phyloP scores from a whole-genome alignment of 2,329 filamentous ascomycete species.

The Diaporthe australafricana region DNA sequence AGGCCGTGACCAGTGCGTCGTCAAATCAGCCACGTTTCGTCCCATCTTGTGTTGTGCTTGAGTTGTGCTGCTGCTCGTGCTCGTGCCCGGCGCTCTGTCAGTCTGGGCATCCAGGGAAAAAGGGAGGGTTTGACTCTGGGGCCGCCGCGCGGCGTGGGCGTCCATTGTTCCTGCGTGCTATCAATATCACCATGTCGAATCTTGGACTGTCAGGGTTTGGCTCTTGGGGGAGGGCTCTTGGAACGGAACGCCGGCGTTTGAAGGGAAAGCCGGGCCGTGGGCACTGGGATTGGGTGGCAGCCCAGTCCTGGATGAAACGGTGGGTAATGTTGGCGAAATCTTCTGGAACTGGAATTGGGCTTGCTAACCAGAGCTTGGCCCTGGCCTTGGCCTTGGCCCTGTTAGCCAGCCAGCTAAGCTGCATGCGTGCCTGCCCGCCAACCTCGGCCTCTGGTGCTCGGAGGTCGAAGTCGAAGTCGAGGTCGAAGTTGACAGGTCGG shows the following conservation, averaged over 20 bases:
- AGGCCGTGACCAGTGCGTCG: slow-evolving; percentile 10
- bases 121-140: not conserved
- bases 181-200: slow-evolving; percentile 6
- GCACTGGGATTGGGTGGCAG: slow-evolving; percentile 19
- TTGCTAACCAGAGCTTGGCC: slow-evolving; percentile 16
- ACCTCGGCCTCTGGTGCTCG: slow-evolving; percentile 13
- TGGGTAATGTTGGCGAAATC: slow-evolving; percentile 24
- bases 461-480: not conserved
- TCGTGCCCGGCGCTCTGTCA: not conserved
- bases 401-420: not conserved
- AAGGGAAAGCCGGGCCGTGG: slow-evolving; percentile 31
- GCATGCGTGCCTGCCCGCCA: not conserved
- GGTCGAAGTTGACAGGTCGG: too few species aligned
- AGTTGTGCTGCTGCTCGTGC: not conserved
- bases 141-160: slow-evolving; percentile 19
- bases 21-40: slow-evolving; percentile 32
- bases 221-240: slow-evolving; percentile 4
- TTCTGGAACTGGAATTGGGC: slow-evolving; percentile 27
- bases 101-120: not conserved
- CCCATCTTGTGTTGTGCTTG: slow-evolving; percentile 13
- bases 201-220: slow-evolving; percentile 12
- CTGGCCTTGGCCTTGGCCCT: not conserved
- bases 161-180: slow-evolving; percentile 26
- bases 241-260: slow-evolving; percentile 15
- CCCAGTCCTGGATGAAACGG: slow-evolving; percentile 30